Conservation (phyloP, 768 basidiomycete genomes). For the Dictyophora rubrovolvata region DNA sequence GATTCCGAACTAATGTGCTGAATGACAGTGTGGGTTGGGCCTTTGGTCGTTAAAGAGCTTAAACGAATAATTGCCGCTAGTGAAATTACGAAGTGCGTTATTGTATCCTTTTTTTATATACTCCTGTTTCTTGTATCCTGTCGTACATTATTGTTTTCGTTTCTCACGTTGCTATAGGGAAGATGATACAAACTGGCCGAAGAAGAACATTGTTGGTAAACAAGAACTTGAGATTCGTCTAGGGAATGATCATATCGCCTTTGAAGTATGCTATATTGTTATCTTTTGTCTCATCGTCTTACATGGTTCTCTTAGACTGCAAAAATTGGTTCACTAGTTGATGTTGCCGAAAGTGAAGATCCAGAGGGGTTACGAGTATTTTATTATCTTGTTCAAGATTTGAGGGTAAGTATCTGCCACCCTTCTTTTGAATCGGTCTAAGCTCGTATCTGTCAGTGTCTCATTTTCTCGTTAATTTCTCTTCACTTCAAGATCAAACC, state of each 20-base stretch:
- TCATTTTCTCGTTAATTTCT: constrained; percentile 96
- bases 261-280: constrained; percentile 54
- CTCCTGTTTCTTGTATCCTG: neutral
- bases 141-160: neutral
- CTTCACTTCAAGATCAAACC: constrained; percentile 99
- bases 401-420: constrained; percentile 52
- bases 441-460: constrained; percentile 49
- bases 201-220: constrained; percentile 97
- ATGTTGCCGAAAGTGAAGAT: constrained; percentile 94
- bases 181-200: constrained; percentile 97
- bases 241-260: constrained; percentile 92
- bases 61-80: constrained; percentile 89
- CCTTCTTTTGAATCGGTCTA: neutral
- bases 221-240: constrained; percentile 94
- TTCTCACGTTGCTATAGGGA: constrained; percentile 47
- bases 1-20: neutral
- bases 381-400: constrained; percentile 96
- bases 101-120: neutral
- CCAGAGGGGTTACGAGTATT: constrained; percentile 96
- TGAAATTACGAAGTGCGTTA: constrained; percentile 83
- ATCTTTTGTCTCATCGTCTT: neutral
- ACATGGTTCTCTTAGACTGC: constrained; percentile 60
- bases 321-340: constrained; percentile 94
- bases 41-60: constrained; percentile 86
- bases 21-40: constrained; percentile 81